These are phyloP conservation scores for Allium cepa DNA, from an alignment of 106 monocot genomes.

Conservation along the genomic window DNA sequence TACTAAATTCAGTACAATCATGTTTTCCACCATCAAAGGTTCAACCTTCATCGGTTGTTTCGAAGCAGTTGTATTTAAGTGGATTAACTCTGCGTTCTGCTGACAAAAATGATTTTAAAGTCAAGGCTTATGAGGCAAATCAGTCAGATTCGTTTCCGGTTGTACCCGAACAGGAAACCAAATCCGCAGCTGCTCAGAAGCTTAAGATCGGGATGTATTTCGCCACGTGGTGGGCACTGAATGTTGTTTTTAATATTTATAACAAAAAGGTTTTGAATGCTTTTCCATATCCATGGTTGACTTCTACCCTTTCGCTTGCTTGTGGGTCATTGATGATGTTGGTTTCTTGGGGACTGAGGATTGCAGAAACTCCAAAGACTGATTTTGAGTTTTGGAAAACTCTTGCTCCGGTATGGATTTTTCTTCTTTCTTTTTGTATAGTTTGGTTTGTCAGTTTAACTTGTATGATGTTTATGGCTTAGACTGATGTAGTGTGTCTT, in stretches of 20 bases:
- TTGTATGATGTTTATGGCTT: not conserved
- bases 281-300: slow-evolving; percentile 79
- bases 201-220: slow-evolving; percentile 88
- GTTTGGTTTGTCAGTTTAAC: not conserved
- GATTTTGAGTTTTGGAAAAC: slow-evolving; percentile 32
- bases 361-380: slow-evolving; percentile 22
- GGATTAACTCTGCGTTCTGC: slow-evolving; percentile 5
- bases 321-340: slow-evolving; percentile 29
- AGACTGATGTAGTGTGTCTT: not conserved
- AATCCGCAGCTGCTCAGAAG: slow-evolving; percentile 41
- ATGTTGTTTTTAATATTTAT: slow-evolving; percentile 98
- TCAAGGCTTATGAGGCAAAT: slow-evolving; percentile 31
- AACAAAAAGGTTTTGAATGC: slow-evolving; percentile 98
- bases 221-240: slow-evolving; percentile 95
- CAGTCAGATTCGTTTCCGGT: slow-evolving; percentile 15
- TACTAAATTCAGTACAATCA: not conserved
- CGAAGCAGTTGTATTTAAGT: slow-evolving; percentile 12
- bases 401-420: slow-evolving; percentile 20
- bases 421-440: no score
- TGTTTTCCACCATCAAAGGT: not conserved
- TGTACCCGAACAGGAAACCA: slow-evolving; percentile 8
- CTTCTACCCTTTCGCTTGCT: slow-evolving; percentile 27
- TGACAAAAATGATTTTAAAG: not conserved
- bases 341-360: slow-evolving; percentile 17
- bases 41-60: not conserved